Evolutionary conservation across 2,329 filamentous ascomycete genomes (phyloP).

Genomic region (Xylaria sp.): DNA sequence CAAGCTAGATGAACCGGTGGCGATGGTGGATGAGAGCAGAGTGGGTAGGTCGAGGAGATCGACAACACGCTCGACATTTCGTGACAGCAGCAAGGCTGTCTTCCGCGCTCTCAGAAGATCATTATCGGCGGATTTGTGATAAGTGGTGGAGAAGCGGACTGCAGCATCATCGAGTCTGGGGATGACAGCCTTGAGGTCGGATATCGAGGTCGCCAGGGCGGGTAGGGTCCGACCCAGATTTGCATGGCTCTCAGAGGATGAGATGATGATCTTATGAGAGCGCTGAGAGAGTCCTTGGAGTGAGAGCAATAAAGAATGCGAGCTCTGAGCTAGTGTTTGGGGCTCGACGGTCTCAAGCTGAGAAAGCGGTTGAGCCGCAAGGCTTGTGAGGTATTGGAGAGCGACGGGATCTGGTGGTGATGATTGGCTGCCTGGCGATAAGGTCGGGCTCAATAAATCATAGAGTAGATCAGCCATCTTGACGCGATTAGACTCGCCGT

Average conservation of each 20-base stretch:
- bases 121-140: constrained; percentile 78
- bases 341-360: constrained; percentile 80
- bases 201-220: constrained; percentile 71
- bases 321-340: constrained; percentile 80
- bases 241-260: constrained; percentile 81
- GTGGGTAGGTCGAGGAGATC: constrained; percentile 92
- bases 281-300: constrained; percentile 90
- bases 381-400: constrained; percentile 77
- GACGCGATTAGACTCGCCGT: not conserved
- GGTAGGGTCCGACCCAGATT: constrained; percentile 79
- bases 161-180: constrained; percentile 83
- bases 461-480: constrained; percentile 77
- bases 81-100: constrained; percentile 81
- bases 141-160: constrained; percentile 82
- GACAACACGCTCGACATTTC: constrained; percentile 88
- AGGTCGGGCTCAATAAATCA: constrained; percentile 75
- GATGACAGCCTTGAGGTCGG: constrained; percentile 75
- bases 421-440: constrained; percentile 58
- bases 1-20: constrained; percentile 61
- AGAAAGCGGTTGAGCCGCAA: constrained; percentile 80
- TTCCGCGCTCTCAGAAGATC: constrained; percentile 78
- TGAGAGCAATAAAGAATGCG: constrained; percentile 82
- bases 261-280: constrained; percentile 85
- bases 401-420: constrained; percentile 63
- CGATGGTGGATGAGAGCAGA: constrained; percentile 82